Evolutionary conservation across 2,329 filamentous ascomycete species (phyloP), one percentile per base, ranked within the genome.

Genomic region (Amauroascus verrucosus): DNA sequence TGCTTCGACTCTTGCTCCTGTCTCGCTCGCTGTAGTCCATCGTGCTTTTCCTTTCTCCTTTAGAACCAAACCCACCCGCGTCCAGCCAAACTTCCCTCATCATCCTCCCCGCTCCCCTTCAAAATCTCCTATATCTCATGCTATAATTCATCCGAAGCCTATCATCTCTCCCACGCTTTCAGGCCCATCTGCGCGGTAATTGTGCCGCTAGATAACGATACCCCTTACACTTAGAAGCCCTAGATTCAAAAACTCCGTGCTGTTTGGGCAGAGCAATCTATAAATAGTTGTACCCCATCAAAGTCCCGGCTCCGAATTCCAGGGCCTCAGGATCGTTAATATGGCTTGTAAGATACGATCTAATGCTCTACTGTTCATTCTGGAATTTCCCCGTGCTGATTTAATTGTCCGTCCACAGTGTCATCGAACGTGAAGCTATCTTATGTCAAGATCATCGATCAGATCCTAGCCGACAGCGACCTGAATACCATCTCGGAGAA

Each of bases 401-500:
- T 30, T 7, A 18, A 45, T 54, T 37, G 38, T 53, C 49, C 50
- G 49, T 33, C 13, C 56, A 60, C 61, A 77, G 75, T 81, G 56
- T 68, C 77, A 33, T 62, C 72, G 33, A 75, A 77, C 56, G 63
- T 72, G 45, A 71, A 73, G 65, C 69, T 70, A 50, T 70, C 70
- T 50, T 81, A 81, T 65, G 72, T 75, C 43, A 69, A 69, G 61
- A 80, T 83, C 64, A 84, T 84, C 60, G 82, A 84, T 66, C 71
- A 72, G 30, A 84, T 84, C 60, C 72, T 84, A 48, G 74, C 74
- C 43, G 69, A 69, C 52, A 80, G 79, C 63, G 81, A 84, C 61
- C 71, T 84, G 28, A 79, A 79, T 58, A 83, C 79, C 51, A 78
- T 84, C 58, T 82, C 81, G 33, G 79, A 80, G 56, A 84, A 84